Conservation (phyloP, 1,139 yeast species). For the Suhomyces anneliseae region DNA sequence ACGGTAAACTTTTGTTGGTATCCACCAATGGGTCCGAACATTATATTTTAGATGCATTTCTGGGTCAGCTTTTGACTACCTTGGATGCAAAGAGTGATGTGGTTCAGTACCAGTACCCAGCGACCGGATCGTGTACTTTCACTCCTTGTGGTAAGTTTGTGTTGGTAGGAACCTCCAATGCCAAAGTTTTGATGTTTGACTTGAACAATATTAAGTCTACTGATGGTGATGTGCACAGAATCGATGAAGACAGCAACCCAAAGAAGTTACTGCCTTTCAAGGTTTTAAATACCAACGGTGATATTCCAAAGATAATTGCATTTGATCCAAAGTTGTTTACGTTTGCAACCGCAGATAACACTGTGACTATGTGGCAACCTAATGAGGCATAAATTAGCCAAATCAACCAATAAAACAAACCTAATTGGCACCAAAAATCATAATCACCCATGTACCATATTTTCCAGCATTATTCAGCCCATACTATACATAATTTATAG, state of each 20-base stretch:
- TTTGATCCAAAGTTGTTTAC: conserved; percentile 79
- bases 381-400: not conserved
- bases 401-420: not conserved
- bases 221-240: conserved; percentile 21
- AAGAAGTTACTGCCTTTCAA: conserved; percentile 25
- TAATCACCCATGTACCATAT: not conserved
- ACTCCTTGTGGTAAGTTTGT: conserved; percentile 82
- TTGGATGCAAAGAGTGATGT: conserved; percentile 22
- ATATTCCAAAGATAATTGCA: conserved; percentile 59
- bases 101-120: conserved; percentile 45
- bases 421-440: too few relatives aligned
- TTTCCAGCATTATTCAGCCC: too few relatives aligned
- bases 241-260: conserved; percentile 22
- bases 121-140: conserved; percentile 63
- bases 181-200: conserved; percentile 65
- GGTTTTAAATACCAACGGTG: conserved; percentile 28
- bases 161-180: conserved; percentile 53
- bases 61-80: conserved; percentile 57
- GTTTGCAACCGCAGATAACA: conserved; percentile 78
- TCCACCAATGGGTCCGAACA: conserved; percentile 57
- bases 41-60: conserved; percentile 69
- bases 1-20: conserved; percentile 71
- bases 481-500: not conserved
- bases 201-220: conserved; percentile 38
- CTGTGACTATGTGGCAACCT: conserved; percentile 45